Conservation (phyloP, 768 basidiomycete species). For the Pleurotus tuoliensis region DNA sequence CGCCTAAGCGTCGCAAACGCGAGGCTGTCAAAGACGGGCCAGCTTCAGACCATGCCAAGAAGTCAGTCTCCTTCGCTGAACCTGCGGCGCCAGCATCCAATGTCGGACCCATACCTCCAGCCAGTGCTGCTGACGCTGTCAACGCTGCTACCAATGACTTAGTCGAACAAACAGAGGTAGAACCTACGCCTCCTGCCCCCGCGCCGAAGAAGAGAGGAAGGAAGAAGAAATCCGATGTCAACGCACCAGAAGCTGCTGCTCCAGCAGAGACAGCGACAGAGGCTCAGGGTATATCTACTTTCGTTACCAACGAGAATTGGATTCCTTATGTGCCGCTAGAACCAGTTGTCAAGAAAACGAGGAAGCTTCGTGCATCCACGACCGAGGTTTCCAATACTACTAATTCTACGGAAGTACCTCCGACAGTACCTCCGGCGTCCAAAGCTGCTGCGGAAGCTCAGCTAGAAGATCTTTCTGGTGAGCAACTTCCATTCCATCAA, state of each 20-base stretch:
- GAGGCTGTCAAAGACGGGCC: background rate
- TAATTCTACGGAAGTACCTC: too few species aligned
- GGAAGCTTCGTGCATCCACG: too few species aligned
- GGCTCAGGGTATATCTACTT: background rate
- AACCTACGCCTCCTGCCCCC: background rate
- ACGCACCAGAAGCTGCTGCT: background rate
- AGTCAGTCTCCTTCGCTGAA: background rate
- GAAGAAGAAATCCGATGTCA: conserved; percentile 13
- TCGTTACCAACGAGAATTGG: too few species aligned
- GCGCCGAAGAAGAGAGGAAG: conserved; percentile 11
- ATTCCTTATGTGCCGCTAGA: too few species aligned
- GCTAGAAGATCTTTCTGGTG: too few species aligned
- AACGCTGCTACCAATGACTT: background rate
- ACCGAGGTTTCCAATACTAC: too few species aligned
- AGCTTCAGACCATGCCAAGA: background rate
- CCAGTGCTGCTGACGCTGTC: background rate
- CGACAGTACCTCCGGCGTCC: too few species aligned
- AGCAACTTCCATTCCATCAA: too few species aligned
- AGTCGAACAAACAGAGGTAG: background rate
- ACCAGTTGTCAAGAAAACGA: too few species aligned
- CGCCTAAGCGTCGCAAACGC: background rate
- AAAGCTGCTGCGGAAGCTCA: too few species aligned
- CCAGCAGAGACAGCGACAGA: background rate
- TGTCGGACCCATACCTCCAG: background rate
- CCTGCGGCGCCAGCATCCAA: background rate